These are phyloP conservation scores for Oenanthe javanica DNA, from an alignment of 140 eudicot species.

Conservation along the genomic window DNA sequence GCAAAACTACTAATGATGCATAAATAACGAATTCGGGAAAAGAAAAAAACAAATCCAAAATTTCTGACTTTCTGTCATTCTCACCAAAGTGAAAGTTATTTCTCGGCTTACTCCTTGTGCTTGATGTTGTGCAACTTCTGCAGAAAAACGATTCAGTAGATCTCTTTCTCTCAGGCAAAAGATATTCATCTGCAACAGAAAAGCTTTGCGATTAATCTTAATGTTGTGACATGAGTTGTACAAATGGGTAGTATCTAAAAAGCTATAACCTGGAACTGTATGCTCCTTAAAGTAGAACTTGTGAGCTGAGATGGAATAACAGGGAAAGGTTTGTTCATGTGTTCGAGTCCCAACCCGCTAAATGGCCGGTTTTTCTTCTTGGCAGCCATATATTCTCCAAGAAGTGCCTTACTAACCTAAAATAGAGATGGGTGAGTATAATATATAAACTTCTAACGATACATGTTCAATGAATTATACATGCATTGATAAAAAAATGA, in stretches of 20 bases:
- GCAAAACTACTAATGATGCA: not conserved
- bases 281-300: constrained; percentile 44
- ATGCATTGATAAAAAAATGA: not conserved
- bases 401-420: constrained; percentile 87
- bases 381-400: constrained; percentile 51
- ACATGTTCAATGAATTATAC: not conserved
- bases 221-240: not conserved
- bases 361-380: constrained; percentile 65
- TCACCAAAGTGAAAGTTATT: constrained; percentile 60
- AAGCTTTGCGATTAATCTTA: constrained; percentile 5
- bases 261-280: constrained; percentile 62
- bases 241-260: not conserved
- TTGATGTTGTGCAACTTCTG: constrained; percentile 55
- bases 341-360: constrained; percentile 78
- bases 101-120: constrained; percentile 74
- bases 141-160: constrained; percentile 58
- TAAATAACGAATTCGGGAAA: not conserved
- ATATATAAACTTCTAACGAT: not conserved
- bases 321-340: constrained; percentile 68
- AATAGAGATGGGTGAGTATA: not conserved
- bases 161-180: constrained; percentile 82
- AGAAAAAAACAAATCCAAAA: not conserved
- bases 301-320: constrained; percentile 64
- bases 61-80: not conserved
- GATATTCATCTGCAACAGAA: constrained; percentile 48